These are phyloP conservation scores for Amniculicola lignicola DNA, from an alignment of 495 filamentous ascomycete genomes.

Conservation along the genomic window DNA sequence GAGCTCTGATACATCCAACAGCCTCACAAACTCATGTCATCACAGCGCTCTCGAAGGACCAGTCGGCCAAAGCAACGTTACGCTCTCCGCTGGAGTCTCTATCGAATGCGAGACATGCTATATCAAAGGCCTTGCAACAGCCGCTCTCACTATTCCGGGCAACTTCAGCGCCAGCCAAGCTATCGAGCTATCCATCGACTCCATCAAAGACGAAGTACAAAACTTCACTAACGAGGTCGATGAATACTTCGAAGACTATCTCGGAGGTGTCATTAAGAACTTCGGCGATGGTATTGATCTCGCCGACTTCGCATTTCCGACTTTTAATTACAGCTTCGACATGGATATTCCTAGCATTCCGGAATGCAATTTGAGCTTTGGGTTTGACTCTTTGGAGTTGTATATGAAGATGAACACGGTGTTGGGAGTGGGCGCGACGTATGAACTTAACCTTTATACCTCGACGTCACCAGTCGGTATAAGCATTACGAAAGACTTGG, in stretches of 20 bases:
- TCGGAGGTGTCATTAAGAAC: slow-evolving; percentile 5
- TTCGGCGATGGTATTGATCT: slow-evolving; percentile 35
- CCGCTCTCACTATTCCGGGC: slow-evolving; percentile 42
- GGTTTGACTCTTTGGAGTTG: slow-evolving; percentile 52
- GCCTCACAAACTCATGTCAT: neutral
- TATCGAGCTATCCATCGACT: slow-evolving; percentile 39
- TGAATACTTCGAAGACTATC: slow-evolving; percentile 17
- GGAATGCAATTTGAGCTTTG: slow-evolving; percentile 44
- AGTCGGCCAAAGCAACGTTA: neutral
- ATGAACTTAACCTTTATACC: slow-evolving; percentile 49
- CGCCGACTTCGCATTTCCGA: slow-evolving; percentile 43
- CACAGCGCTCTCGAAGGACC: neutral
- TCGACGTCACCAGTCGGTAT: slow-evolving; percentile 48
- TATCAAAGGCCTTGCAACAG: slow-evolving; percentile 48
- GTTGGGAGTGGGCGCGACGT: slow-evolving; percentile 45
- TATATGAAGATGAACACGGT: slow-evolving; percentile 51
- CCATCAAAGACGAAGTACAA: slow-evolving; percentile 38
- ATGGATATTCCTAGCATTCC: slow-evolving; percentile 45
- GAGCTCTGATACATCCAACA: neutral
- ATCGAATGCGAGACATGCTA: slow-evolving; percentile 54
- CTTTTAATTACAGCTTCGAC: slow-evolving; percentile 33
- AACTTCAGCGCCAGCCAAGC: slow-evolving; percentile 44
- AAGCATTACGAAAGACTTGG: slow-evolving; percentile 37
- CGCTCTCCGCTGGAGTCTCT: slow-evolving; percentile 31
- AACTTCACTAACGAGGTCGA: slow-evolving; percentile 19